Base-by-base conservation (phyloP, 1,284 basidiomycete species). In the Sporisorium iseilematis-ciliati region DNA sequence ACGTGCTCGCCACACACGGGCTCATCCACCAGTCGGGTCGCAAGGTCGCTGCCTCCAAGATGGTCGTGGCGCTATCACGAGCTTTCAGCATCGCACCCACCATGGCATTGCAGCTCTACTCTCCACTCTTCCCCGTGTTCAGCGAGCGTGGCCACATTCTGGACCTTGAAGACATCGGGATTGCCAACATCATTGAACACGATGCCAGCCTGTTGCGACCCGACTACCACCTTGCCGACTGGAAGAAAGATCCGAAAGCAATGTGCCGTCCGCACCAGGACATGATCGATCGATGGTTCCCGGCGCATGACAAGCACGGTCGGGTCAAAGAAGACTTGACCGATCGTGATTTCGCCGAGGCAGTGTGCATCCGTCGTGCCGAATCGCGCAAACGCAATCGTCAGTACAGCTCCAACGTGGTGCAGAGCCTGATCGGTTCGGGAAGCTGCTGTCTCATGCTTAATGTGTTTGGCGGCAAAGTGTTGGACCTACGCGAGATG, bases 101-200 rank as follows among this genome's bases (percentile, higher is more conserved):
- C 43, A 70, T 75, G 72, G 72, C 72, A n/a, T n/a, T 70, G 33
- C 72, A 75, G 56, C 72, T 75, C 48, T 70, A 69, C 57, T 70
- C 67, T 46, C 72, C 72, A 5, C 67, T 75, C 6, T 70, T 60
- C 46, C 45, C 67, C n/a, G 48, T 58, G 12, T 70, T 75, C 25
- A 63, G 57, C 49, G 66, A 66, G 1, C 52, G 59, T 0, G 60
- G 26, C 21, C 52, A 63, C 33, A 43, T 75, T 16, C 54, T 74
- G 14, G 72, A 70, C 41, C 66, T 75, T 40, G 66, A 63, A 10
- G 40, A 41, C 4, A 52, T 75, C 7, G 58, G 67, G 3, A 64
- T 66, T 10, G 41, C 50, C 42, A 70, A 70, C 35, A 25, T 75
- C 29, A 75, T 75, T 41, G 72, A 75, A 42, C 72, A 75, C 50